Base-by-base conservation (phyloP, 345 rosid species). In the Salix exigua region DNA sequence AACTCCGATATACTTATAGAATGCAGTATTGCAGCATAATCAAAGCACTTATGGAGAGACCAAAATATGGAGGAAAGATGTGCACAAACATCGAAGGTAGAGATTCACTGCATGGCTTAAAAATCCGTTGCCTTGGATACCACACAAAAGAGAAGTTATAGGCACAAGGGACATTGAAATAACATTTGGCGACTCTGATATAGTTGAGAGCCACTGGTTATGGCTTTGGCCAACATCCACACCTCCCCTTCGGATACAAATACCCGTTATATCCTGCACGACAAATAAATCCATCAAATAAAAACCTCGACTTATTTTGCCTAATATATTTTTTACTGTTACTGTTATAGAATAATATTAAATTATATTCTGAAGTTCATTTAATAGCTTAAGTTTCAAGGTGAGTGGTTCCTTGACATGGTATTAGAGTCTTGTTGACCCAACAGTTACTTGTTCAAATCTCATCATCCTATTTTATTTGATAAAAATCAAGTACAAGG, bases 81-180 rank as follows among this genome's bases (percentile, higher is more conserved):
- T 70, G 53, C 10, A 82, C 99, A 75, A 83, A 96, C 98, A 93
- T 73, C 99, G 88, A 75, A 96, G 93, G 85, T 93, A 96, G 68
- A 96, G 86, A 85, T 95, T 95, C 71, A 95, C 83, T 0, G 99
- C 97, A 85, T 95, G 99, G 77, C 82, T 85, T 74, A 95, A 77
- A 82, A 95, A 89, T 65, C 99, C 99, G 69, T 82, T 93, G 86
- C 99, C 99, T 8, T 82, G 94, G 40, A 89, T 86, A 75, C 98
- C 97, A 61, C 80, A 75, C 80, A 96, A 81, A 73, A 96, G 94
- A 17, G 96, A 86, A 83, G 98, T 96, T 79, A 96, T 91, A 25
- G 99, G 96, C 82, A 96, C 97, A 63, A 93, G 87, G 70, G 93
- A 85, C 99, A 96, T 94, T 19, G 98, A 93, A 80, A 92, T 93